These are phyloP conservation scores for Inga leiocalycina DNA, from an alignment of 306 rosid genomes.

Conservation along the genomic window DNA sequence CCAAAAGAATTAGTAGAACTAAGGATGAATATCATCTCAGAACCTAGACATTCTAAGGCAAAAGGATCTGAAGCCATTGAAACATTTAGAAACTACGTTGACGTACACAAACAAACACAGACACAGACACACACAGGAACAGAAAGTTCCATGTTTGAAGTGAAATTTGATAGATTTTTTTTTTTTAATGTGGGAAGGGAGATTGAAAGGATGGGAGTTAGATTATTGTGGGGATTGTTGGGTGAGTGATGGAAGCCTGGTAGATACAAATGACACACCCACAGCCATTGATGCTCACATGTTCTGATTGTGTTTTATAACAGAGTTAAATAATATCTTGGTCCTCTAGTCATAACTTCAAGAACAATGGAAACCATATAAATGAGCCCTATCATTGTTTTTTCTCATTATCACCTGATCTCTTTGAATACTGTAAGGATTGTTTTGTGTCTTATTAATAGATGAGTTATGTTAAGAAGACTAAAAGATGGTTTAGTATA, in stretches of 20 bases:
- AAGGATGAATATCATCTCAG: constrained; percentile 71
- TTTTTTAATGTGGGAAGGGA: constrained; percentile 57
- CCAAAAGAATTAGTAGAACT: constrained; percentile 69
- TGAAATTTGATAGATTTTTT: not conserved
- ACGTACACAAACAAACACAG: constrained; percentile 44
- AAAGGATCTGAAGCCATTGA: constrained; percentile 68
- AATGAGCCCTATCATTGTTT: not conserved
- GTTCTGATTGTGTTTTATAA: constrained; percentile 24
- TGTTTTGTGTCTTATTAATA: not conserved
- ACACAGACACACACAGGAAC: not conserved
- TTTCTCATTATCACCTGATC: not conserved
- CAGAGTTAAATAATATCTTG: not conserved
- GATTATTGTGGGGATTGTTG: constrained; percentile 92
- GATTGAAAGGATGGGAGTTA: constrained; percentile 79
- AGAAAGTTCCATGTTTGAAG: not conserved
- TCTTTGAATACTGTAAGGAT: not conserved
- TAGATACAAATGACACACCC: constrained; percentile 64
- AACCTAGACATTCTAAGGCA: constrained; percentile 71
- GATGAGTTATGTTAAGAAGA: not conserved
- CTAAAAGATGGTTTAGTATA: not conserved
- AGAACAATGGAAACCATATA: not conserved
- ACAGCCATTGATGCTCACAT: constrained; percentile 79
- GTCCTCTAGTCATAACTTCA: not conserved
- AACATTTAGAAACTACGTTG: constrained; percentile 60
- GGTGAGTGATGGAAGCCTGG: constrained; percentile 93